Conservation (phyloP, 106 monocot genomes). For the Dioscorea dumetorum region DNA sequence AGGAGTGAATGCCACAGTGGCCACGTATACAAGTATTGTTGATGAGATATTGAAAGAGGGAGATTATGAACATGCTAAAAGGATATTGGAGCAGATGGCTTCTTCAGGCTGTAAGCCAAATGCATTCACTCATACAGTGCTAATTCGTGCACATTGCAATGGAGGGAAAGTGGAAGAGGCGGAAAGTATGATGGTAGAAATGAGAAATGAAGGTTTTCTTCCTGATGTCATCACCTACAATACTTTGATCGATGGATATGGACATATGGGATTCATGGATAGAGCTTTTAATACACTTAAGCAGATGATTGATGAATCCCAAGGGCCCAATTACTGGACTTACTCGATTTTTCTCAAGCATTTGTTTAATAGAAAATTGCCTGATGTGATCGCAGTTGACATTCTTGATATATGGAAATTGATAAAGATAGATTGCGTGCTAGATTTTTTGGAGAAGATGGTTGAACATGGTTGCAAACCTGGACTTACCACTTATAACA, state of each 20-base stretch:
- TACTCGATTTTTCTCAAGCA: conserved; percentile 11
- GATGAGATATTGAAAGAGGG: conserved; percentile 33
- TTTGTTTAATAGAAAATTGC: neutral
- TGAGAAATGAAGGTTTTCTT: conserved; percentile 34
- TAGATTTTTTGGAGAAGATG: conserved; percentile 14
- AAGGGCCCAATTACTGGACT: conserved; percentile 8
- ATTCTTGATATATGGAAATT: conserved; percentile 1
- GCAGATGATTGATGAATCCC: conserved; percentile 12
- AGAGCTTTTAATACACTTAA: conserved; percentile 11
- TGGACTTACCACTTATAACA: conserved; percentile 2
- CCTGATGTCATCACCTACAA: conserved; percentile 49
- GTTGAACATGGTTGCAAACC: conserved; percentile 6
- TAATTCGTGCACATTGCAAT: conserved; percentile 40
- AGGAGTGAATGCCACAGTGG: conserved; percentile 32
- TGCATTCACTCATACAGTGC: conserved; percentile 36
- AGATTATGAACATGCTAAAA: conserved; percentile 28
- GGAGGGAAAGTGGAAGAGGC: conserved; percentile 35
- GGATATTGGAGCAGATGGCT: conserved; percentile 38
- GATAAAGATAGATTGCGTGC: neutral
- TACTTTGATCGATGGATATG: conserved; percentile 43
- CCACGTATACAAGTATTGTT: conserved; percentile 47
- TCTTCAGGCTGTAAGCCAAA: conserved; percentile 51
- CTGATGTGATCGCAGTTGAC: neutral
- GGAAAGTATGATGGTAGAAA: conserved; percentile 28
- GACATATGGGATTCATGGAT: conserved; percentile 39